Evolutionary conservation across 2,329 filamentous ascomycete species (phyloP), one percentile per base, ranked within the genome.

Genomic region (Colletotrichum siamense): DNA sequence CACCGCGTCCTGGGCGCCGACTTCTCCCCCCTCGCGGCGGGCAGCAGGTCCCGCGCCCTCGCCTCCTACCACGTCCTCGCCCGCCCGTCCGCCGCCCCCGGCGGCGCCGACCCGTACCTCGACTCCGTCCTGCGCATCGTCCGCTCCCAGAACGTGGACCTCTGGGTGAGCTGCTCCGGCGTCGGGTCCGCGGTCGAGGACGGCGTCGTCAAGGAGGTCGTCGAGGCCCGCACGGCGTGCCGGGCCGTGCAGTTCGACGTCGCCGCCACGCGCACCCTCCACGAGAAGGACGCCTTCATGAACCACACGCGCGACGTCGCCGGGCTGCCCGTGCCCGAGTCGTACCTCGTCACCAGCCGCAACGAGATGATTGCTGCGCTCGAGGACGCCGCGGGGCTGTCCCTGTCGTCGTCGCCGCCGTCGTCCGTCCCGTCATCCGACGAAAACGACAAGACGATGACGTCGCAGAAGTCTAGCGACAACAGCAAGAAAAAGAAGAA

Each of bases 151-250:
- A 86, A 88, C 1, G 89, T 95, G 6, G 90, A 95, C 72, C 83
- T 96, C 5, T 96, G 94, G 94, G 91, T 96, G 5, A 92, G 91
- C 24, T 95, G 94, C 79, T 95, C 94, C 0, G 92, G 92, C n/a
- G 91, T 94, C 10, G 88, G 90, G 2, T 91, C 90, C 1, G 92
- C 92, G 0, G 83, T 93, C 15, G 92, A 94, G 79, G 94, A 96
- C 81, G 94, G 91, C 0, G 83, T 89, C 44, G 93, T 92, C 2
- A 92, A 92, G 77, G 90, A 94, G 73, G 84, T 88, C 4, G 84
- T 95, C 22, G 91, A 94, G 79, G 84, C 85, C 16, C 85, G 88
- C 39, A 93, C 92, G 0, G 78, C 78, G 1, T 94, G 93, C 80
- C 90, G 87, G 77, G 92, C 90, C 5, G 87, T 96, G 4, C 93